phyloP scores from a whole-genome alignment of 768 basidiomycete species.

The Lentinula boryana region DNA sequence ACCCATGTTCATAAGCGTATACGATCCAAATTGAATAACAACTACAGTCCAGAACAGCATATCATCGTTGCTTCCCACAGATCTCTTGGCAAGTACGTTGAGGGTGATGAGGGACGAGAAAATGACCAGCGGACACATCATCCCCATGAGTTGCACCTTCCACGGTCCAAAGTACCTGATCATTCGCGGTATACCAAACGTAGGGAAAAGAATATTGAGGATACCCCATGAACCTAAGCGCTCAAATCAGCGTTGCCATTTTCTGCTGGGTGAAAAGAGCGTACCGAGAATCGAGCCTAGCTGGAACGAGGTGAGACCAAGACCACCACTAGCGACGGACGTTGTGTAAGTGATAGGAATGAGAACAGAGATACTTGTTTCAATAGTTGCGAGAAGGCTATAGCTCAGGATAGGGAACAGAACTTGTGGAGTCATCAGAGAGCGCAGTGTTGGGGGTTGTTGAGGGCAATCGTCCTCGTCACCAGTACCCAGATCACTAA shows the following conservation, averaged over 20 bases:
- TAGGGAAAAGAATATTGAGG: background rate
- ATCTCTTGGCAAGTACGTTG: background rate
- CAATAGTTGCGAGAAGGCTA: background rate
- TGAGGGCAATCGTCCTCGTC: background rate
- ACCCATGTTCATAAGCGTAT: background rate
- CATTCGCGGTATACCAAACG: background rate
- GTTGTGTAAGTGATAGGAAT: background rate
- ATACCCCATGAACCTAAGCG: background rate
- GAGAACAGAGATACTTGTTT: background rate
- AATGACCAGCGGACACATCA: background rate
- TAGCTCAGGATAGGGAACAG: background rate
- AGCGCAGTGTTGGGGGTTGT: background rate
- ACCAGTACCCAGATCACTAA: background rate
- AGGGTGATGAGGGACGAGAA: background rate
- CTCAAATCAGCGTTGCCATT: background rate
- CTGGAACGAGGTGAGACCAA: background rate
- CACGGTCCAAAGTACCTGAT: background rate
- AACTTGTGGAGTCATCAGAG: background rate
- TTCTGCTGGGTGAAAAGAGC: background rate
- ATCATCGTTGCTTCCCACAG: background rate
- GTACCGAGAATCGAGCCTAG: background rate
- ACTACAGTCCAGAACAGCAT: background rate
- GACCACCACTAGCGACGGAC: background rate
- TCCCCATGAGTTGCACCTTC: background rate
- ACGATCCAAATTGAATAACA: background rate